A percentile compares a stretch with the other conserved stretches of the same genome.
These are phyloP conservation scores for Scalesia atractyloides DNA, from an alignment of 129 eudicot genomes.

Conservation along the genomic window DNA sequence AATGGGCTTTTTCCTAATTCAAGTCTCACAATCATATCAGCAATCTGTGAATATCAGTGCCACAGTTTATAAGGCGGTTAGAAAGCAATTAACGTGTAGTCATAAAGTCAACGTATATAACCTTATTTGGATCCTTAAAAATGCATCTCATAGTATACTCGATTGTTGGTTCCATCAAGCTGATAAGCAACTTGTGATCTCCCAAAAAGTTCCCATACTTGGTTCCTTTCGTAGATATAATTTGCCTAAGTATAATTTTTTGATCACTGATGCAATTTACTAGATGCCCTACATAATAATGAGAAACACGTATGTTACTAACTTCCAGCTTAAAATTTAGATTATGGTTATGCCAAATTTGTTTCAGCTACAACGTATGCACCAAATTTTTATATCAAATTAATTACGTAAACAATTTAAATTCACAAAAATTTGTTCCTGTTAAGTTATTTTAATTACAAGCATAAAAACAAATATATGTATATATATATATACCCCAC, in stretches of 20 bases:
- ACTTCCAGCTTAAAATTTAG: conserved; percentile 18
- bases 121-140: conserved; percentile 60
- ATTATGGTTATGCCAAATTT: background rate
- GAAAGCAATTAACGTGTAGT: background rate
- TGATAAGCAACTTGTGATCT: conserved; percentile 46
- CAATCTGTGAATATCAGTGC: conserved; percentile 37
- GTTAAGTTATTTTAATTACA: background rate
- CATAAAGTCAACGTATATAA: conserved; percentile 26
- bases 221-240: conserved; percentile 42
- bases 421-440: background rate
- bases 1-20: conserved; percentile 48
- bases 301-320: conserved; percentile 17
- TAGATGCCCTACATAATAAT: conserved; percentile 49
- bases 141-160: conserved; percentile 67
- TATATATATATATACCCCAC: too few species aligned
- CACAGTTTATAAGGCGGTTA: background rate
- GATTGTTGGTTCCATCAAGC: conserved; percentile 78
- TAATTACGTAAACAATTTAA: background rate
- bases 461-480: background rate
- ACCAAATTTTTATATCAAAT: background rate
- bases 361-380: background rate
- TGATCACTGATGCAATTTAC: conserved; percentile 60
- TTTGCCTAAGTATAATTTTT: conserved; percentile 37
- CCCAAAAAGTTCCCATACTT: conserved; percentile 37
- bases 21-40: conserved; percentile 54